phyloP scores from a whole-genome alignment of 2,329 filamentous ascomycete genomes.

The Aspergillus ochraceus region DNA sequence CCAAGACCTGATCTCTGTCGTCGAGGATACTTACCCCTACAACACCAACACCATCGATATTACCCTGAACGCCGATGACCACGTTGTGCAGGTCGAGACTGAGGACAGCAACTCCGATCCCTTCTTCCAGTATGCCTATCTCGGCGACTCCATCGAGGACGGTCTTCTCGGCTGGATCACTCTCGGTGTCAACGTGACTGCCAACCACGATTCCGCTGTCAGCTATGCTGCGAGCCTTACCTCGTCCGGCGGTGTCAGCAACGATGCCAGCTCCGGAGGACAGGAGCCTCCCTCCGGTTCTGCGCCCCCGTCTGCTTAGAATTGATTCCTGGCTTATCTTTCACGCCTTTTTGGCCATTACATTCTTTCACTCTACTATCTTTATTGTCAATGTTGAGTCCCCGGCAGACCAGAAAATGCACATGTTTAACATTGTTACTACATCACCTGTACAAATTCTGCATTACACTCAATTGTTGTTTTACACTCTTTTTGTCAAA shows the following conservation, averaged over 20 bases:
- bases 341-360: neutral
- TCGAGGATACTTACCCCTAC: conserved; percentile 47
- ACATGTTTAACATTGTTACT: too few species aligned
- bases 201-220: conserved; percentile 6
- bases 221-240: conserved; percentile 2
- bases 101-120: conserved; percentile 15
- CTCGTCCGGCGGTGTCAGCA: neutral
- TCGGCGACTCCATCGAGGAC: conserved; percentile 14
- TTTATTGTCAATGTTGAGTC: neutral
- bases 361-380: neutral
- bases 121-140: conserved; percentile 14
- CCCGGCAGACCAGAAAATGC: too few species aligned
- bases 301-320: neutral
- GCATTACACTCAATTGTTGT: too few species aligned
- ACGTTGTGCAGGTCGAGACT: conserved; percentile 15
- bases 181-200: conserved; percentile 11
- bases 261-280: neutral
- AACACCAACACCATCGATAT: conserved; percentile 19
- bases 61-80: conserved; percentile 14
- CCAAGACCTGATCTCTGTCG: conserved; percentile 52
- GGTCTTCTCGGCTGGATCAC: conserved; percentile 17
- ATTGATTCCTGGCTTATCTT: neutral
- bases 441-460: too few species aligned
- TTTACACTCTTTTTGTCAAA: too few species aligned
- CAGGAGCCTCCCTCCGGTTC: neutral